phyloP scores from a whole-genome alignment of 768 basidiomycete genomes.

The Lactifluus pinguis region DNA sequence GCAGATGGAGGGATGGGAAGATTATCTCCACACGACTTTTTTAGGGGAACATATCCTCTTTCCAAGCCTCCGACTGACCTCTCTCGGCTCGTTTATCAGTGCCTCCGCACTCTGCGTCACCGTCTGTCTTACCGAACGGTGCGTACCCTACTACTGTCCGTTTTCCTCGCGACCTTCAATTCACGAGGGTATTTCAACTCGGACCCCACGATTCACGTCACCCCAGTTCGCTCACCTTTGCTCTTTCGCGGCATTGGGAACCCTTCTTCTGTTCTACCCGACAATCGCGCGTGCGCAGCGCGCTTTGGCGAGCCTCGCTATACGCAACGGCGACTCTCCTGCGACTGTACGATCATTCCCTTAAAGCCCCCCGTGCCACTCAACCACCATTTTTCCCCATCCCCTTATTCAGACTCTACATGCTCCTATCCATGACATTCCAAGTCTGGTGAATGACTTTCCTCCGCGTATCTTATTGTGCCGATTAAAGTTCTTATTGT shows the following conservation, averaged over 20 bases:
- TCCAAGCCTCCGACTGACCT: constrained; percentile 34
- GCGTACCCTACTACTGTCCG: constrained; percentile 4
- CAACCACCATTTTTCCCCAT: neutral
- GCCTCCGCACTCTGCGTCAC: constrained; percentile 35
- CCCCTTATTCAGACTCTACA: constrained; percentile 43
- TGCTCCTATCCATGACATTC: constrained; percentile 67
- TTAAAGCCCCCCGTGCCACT: neutral
- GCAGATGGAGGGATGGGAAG: constrained; percentile 39
- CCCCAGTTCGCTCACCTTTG: constrained; percentile 41
- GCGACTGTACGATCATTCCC: constrained; percentile 43
- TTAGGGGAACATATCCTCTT: constrained; percentile 41
- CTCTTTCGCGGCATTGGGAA: constrained; percentile 39
- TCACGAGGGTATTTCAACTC: neutral
- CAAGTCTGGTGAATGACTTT: constrained; percentile 42
- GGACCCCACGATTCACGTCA: neutral
- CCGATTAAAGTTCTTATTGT: too few species aligned
- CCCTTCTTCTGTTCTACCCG: constrained; percentile 31
- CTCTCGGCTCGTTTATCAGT: constrained; percentile 39
- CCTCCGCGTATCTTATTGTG: neutral
- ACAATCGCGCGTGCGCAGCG: constrained; percentile 36
- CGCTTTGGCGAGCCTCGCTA: constrained; percentile 44
- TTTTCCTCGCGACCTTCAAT: neutral
- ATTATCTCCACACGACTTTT: constrained; percentile 35
- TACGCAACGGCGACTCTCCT: constrained; percentile 51
- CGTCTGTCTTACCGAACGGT: constrained; percentile 56